Conservation (phyloP, 2,329 filamentous ascomycete genomes). For the Aspergillus sp. region DNA sequence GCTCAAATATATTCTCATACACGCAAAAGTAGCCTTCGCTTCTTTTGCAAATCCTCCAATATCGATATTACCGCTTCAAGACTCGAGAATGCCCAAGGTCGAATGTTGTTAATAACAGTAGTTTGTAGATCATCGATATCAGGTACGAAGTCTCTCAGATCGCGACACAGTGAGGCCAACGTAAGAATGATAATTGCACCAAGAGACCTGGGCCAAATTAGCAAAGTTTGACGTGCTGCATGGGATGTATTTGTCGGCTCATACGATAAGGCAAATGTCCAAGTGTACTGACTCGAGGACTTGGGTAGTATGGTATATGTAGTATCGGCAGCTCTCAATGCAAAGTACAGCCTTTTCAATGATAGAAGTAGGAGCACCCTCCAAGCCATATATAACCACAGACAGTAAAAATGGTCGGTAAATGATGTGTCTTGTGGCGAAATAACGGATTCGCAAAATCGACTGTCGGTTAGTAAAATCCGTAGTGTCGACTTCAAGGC, state of each 20-base stretch:
- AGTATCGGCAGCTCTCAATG: slow-evolving; percentile 1
- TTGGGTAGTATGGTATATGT: neutral
- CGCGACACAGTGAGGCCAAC: neutral
- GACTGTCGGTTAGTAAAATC: neutral
- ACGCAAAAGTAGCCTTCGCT: neutral
- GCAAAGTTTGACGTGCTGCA: neutral
- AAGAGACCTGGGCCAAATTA: neutral
- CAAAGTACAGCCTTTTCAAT: slow-evolving; percentile 1
- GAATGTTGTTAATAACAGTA: neutral
- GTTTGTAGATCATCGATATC: slow-evolving; percentile 1
- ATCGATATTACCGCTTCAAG: neutral
- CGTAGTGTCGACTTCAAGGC: neutral
- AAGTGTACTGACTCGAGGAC: slow-evolving; percentile 2
- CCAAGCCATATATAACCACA: neutral
- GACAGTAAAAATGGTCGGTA: neutral
- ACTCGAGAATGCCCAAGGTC: slow-evolving; percentile 1
- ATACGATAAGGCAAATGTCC: slow-evolving; percentile 1
- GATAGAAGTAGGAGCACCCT: neutral
- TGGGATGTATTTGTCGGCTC: neutral
- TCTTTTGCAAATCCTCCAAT: neutral
- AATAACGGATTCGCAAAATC: neutral
- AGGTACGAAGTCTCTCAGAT: neutral
- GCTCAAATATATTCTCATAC: neutral
- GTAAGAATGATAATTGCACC: neutral
- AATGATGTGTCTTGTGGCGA: neutral